Conservation (phyloP, 768 basidiomycete species). For the Jaapia argillacea region DNA sequence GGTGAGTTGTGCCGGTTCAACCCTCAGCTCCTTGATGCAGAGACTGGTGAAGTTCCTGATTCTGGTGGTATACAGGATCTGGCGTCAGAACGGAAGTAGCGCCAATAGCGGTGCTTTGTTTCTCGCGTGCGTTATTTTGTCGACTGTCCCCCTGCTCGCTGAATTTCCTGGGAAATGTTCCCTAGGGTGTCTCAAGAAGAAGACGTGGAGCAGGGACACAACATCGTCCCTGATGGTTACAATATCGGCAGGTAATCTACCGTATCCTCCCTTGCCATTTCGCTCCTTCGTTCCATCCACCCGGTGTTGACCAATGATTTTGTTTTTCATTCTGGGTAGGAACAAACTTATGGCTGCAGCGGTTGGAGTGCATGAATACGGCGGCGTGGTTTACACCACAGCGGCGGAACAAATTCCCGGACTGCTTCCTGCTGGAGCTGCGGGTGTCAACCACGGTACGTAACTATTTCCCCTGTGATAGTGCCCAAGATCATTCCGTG, state of each 20-base stretch:
- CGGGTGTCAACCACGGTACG: neutral
- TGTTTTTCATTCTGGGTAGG: neutral
- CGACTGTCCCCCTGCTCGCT: neutral
- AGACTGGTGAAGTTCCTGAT: too few relatives aligned
- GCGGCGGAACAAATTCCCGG: neutral
- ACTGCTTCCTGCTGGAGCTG: neutral
- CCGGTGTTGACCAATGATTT: too few relatives aligned
- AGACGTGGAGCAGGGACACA: constrained; percentile 11
- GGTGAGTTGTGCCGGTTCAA: too few relatives aligned
- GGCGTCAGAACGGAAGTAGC: constrained; percentile 18
- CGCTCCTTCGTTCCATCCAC: neutral
- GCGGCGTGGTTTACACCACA: neutral
- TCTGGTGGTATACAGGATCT: too few relatives aligned
- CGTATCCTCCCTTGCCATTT: neutral
- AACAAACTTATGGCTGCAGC: neutral
- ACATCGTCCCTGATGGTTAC: constrained; percentile 20
- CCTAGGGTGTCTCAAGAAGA: neutral
- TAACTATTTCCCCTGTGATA: neutral
- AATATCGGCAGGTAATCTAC: constrained; percentile 18
- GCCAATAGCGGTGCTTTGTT: constrained; percentile 23
- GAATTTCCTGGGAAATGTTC: too few relatives aligned
- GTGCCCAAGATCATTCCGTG: neutral
- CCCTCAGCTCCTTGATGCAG: too few relatives aligned
- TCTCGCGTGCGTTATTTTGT: constrained; percentile 19
- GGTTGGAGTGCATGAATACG: neutral